Evolutionary conservation across 345 rosid species (phyloP).

Genomic region (Ricinus communis): DNA sequence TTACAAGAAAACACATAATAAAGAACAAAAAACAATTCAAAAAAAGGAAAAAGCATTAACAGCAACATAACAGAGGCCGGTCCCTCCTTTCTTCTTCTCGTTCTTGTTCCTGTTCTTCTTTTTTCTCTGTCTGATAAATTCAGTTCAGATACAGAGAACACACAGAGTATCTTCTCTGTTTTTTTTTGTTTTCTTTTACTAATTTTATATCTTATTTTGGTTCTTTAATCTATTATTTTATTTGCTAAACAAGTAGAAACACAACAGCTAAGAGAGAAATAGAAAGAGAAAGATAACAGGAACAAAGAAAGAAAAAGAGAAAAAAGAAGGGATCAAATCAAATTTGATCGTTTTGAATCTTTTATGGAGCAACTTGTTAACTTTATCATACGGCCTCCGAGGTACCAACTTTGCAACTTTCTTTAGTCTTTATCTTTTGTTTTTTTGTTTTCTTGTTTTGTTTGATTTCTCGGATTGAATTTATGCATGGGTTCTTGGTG

Average conservation of each 20-base stretch:
- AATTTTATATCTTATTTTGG: not conserved
- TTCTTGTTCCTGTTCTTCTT: not conserved
- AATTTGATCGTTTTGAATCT: slow-evolving; percentile 25
- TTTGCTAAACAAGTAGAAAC: slow-evolving; percentile 4
- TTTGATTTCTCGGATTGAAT: not conserved
- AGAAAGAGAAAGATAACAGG: not conserved
- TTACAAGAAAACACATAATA: slow-evolving; percentile 6
- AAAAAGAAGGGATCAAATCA: not conserved
- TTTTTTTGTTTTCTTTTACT: slow-evolving; percentile 10
- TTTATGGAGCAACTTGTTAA: slow-evolving; percentile 86
- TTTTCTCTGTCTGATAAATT: slow-evolving; percentile 12
- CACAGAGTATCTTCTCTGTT: slow-evolving; percentile 4
- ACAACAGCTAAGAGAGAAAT: not conserved
- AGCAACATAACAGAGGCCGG: slow-evolving; percentile 8
- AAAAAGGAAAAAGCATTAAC: not conserved
- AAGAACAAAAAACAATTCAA: not conserved
- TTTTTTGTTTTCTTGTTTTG: not conserved
- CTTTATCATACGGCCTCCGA: slow-evolving; percentile 96
- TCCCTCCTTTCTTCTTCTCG: not conserved
- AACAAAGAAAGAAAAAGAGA: not conserved
- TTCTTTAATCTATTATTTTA: not conserved
- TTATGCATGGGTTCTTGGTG: not conserved
- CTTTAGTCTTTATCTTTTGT: not conserved
- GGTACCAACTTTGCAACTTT: slow-evolving; percentile 38
- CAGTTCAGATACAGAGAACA: slow-evolving; percentile 11